These are phyloP conservation scores for Colletotrichum sp. DNA, from an alignment of 2,329 filamentous ascomycete species.

Conservation along the genomic window DNA sequence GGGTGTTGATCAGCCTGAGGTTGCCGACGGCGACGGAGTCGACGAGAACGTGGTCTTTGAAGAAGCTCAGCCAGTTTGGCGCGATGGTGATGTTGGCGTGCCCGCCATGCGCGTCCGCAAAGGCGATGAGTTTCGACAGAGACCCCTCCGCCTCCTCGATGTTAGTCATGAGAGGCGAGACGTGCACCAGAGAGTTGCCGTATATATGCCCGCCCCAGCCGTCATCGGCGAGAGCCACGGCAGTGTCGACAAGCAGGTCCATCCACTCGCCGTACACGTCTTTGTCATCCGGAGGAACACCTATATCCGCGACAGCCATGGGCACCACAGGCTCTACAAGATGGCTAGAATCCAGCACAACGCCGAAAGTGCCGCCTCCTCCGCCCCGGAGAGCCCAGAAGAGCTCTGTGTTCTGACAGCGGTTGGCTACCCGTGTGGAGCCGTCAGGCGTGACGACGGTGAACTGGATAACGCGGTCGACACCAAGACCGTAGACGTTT, in stretches of 20 bases:
- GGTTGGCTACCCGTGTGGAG: not conserved
- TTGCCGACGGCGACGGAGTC: not conserved
- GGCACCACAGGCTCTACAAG: not conserved
- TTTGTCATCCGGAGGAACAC: rapidly evolving
- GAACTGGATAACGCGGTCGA: not conserved
- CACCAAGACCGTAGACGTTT: not conserved
- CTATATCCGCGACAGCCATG: not conserved
- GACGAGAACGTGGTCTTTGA: not conserved
- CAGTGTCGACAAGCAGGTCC: not conserved
- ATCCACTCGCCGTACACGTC: rapidly evolving
- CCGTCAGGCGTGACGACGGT: not conserved
- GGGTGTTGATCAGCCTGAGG: not conserved
- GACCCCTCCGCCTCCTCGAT: not conserved
- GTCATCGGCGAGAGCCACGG: rapidly evolving
- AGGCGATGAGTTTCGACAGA: not conserved
- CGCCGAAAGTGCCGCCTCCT: not conserved
- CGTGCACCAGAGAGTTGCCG: not conserved
- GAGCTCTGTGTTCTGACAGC: not conserved
- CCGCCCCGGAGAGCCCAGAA: not conserved
- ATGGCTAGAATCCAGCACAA: not conserved
- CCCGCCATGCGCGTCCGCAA: not conserved
- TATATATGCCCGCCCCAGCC: not conserved
- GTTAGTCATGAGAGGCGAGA: not conserved
- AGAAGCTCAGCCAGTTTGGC: not conserved
- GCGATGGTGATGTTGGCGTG: not conserved